Base-by-base conservation (phyloP, 2,329 filamentous ascomycete genomes). In the Colletotrichum kahawae region DNA sequence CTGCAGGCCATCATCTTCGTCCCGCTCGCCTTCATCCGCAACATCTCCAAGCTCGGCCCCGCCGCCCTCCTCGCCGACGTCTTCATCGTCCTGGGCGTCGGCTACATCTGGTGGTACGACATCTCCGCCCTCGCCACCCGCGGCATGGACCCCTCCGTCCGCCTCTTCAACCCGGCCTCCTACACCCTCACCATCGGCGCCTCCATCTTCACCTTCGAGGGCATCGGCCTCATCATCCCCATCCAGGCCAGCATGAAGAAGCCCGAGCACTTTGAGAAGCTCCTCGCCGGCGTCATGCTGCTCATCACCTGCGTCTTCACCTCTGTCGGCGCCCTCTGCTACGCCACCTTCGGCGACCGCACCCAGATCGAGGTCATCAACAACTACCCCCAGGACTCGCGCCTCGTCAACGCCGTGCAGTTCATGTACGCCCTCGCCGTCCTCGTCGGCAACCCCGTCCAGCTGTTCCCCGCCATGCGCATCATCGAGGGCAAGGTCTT, bases 141-240 rank as follows among this genome's bases (percentile, higher is more conserved):
- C 24, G 93, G 93, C 69, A 86, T 93, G 68, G 88, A 91, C 76
- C 85, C 88, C 1, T 90, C 88, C 0, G 92, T 95, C n/a, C 85
- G 87, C 66, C 85, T 94, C 16, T 95, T 95, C 88, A 95, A 95
- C 82, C 91, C 93, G 0, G 85, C 87, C 31, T 87, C 90, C 71
- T 95, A 93, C 81, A 93, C 93, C 1, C 85, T 95, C 69, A 95
- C 93, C 31, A 89, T 95, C 63, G 93, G 93, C 67, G 91, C 92
- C 3, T 91, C 93, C 48, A 95, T 95, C 82, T 99, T 99, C 86
- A 98, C 97, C 0, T 99, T 98, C 82, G 97, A 99, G 83, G 97
- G 97, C 33, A 97, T 99, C 76, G 97, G 97, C 14, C 91, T 99
- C 64, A 97, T 99, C 84, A 98, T 99, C 77, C 97, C 97, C 0